Evolutionary conservation across 768 basidiomycete genomes (phyloP).

Genomic region (Leccinum incarnatum): DNA sequence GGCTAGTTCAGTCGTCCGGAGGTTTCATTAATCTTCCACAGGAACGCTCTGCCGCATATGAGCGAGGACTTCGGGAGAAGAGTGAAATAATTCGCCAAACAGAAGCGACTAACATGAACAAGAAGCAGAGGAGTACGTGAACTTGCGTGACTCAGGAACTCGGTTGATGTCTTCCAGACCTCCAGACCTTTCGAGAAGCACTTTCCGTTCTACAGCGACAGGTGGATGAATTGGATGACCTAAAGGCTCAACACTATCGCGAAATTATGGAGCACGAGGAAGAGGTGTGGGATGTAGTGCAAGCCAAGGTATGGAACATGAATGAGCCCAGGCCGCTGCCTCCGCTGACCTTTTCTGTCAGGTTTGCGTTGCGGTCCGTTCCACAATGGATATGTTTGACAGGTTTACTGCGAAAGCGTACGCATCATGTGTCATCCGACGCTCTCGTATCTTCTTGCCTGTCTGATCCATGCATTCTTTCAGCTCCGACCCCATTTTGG

Average conservation of each 20-base stretch:
- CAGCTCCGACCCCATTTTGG: slow-evolving; percentile 85
- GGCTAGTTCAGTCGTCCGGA: not conserved
- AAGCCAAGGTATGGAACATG: slow-evolving; percentile 60
- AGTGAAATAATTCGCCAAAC: slow-evolving; percentile 82
- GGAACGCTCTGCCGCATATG: slow-evolving; percentile 86
- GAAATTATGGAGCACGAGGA: slow-evolving; percentile 92
- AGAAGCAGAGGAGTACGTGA: slow-evolving; percentile 76
- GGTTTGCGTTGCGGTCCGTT: slow-evolving; percentile 82
- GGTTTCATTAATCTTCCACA: slow-evolving; percentile 29
- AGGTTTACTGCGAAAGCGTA: slow-evolving; percentile 83
- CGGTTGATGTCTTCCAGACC: slow-evolving; percentile 48
- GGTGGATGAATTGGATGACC: slow-evolving; percentile 86
- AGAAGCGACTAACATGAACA: slow-evolving; percentile 81
- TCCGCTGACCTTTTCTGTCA: slow-evolving; percentile 29
- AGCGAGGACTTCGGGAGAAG: slow-evolving; percentile 77
- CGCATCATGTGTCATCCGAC: slow-evolving; percentile 26
- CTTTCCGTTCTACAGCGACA: slow-evolving; percentile 78
- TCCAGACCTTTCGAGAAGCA: slow-evolving; percentile 86
- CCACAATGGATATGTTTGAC: slow-evolving; percentile 91
- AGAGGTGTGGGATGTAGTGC: slow-evolving; percentile 91
- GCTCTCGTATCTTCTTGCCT: slow-evolving; percentile 4
- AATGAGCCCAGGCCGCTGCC: not conserved
- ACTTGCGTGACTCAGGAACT: slow-evolving; percentile 7
- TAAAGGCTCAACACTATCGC: slow-evolving; percentile 83
- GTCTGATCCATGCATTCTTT: slow-evolving; percentile 11